phyloP scores from a whole-genome alignment of 345 rosid genomes.

The Camelina hispida region DNA sequence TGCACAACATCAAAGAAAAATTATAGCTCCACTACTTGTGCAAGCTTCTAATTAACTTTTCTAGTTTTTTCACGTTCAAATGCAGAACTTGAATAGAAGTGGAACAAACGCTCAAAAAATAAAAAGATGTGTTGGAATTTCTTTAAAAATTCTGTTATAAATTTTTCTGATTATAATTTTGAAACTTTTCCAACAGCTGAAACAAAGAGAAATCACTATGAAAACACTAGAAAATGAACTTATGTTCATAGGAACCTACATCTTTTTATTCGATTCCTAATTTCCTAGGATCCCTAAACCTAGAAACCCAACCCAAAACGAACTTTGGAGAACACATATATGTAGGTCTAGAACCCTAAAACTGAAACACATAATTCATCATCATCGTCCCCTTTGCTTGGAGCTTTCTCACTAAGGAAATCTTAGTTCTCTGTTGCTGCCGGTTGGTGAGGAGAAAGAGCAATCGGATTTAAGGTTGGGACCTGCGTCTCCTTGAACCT shows the following conservation, averaged over 20 bases:
- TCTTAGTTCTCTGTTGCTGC: neutral
- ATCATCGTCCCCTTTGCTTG: conserved; percentile 17
- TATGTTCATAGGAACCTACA: neutral
- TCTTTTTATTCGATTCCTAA: neutral
- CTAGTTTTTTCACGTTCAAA: neutral
- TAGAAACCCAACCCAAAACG: neutral
- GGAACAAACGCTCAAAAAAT: neutral
- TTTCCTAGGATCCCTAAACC: neutral
- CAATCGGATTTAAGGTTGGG: neutral
- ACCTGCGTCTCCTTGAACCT: conserved; percentile 2
- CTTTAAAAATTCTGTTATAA: neutral
- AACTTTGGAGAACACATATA: neutral
- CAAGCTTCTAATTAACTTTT: conserved; percentile 5
- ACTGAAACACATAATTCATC: neutral
- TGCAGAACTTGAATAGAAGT: conserved; percentile 11
- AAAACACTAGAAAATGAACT: neutral
- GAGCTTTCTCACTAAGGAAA: neutral
- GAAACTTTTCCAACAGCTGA: neutral
- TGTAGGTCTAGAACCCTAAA: conserved; percentile 8
- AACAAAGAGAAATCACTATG: neutral
- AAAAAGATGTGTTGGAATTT: neutral
- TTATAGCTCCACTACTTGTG: neutral
- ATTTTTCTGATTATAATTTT: no score
- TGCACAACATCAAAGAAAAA: conserved; percentile 43
- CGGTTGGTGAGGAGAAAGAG: conserved; percentile 3